A percentile compares a stretch with the other conserved stretches of the same genome.
Evolutionary conservation across 2,329 filamentous ascomycete genomes (phyloP).

Genomic region (Bipolaris oryzae): DNA sequence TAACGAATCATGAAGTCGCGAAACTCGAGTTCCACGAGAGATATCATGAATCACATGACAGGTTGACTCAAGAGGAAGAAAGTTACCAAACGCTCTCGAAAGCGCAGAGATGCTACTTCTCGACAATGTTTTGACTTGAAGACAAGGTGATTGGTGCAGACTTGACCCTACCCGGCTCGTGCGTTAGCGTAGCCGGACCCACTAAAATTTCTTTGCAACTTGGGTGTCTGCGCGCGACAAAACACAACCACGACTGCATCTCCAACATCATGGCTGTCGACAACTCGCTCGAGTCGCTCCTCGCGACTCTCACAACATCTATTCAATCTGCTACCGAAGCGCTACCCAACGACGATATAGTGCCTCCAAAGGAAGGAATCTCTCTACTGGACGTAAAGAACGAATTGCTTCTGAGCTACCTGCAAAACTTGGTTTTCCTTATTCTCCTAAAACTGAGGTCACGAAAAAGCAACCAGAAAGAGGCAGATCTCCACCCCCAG

Average conservation of each 20-base stretch:
- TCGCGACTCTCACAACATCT: slow-evolving; percentile 60
- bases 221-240: slow-evolving; percentile 7
- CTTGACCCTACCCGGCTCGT: neutral
- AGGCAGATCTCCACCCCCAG: slow-evolving; percentile 55
- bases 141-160: neutral
- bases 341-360: slow-evolving; percentile 64
- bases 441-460: slow-evolving; percentile 76
- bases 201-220: slow-evolving; percentile 25
- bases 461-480: slow-evolving; percentile 40
- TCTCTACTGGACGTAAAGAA: slow-evolving; percentile 96
- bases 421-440: slow-evolving; percentile 91
- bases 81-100: neutral
- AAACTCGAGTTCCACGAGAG: neutral
- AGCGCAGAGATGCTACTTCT: neutral
- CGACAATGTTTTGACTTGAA: neutral
- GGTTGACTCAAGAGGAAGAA: neutral
- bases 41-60: neutral
- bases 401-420: slow-evolving; percentile 93
- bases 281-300: slow-evolving; percentile 49
- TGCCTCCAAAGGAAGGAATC: slow-evolving; percentile 83
- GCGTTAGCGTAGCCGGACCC: slow-evolving; percentile 8
- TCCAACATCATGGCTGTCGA: slow-evolving; percentile 44
- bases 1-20: neutral
- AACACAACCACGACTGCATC: slow-evolving; percentile 2
- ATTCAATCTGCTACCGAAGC: slow-evolving; percentile 64